Conservation (phyloP, 257 asterid genomes). For the Salvia hispanica region DNA sequence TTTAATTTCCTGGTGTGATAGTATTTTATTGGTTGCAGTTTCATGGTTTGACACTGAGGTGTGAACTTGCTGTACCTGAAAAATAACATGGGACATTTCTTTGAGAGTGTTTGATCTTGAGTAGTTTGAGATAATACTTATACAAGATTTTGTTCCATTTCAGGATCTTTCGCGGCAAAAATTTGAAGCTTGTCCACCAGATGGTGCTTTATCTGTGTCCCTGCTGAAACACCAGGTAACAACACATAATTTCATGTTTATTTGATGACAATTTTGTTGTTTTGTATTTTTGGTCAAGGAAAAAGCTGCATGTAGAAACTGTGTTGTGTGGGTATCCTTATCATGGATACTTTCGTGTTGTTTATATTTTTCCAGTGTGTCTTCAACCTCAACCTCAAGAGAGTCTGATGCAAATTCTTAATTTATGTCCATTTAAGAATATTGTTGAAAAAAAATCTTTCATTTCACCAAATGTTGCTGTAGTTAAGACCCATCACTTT, state of each 20-base stretch:
- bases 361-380: background rate
- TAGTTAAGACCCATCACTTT: too few species aligned
- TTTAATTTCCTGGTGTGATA: too few species aligned
- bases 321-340: constrained; percentile 4
- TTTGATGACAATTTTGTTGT: background rate
- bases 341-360: background rate
- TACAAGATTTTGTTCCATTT: constrained; percentile 22
- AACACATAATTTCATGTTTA: background rate
- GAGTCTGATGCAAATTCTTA: background rate
- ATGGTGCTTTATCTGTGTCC: constrained; percentile 78
- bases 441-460: background rate
- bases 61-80: constrained; percentile 14
- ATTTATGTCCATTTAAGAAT: constrained; percentile 16
- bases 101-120: constrained; percentile 8
- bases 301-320: too few species aligned
- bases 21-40: constrained; percentile 10
- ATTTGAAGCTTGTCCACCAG: constrained; percentile 78
- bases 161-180: constrained; percentile 79
- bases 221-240: constrained; percentile 81
- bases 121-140: constrained; percentile 2
- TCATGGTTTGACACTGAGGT: constrained; percentile 3
- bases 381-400: background rate
- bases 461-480: too few species aligned
- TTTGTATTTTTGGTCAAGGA: background rate
- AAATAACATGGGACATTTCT: background rate